Percentiles rank a stretch among this genome's conserved stretches.
phyloP scores from a whole-genome alignment of 2,329 filamentous ascomycete species.

The Rhexocercosporidium sp. region DNA sequence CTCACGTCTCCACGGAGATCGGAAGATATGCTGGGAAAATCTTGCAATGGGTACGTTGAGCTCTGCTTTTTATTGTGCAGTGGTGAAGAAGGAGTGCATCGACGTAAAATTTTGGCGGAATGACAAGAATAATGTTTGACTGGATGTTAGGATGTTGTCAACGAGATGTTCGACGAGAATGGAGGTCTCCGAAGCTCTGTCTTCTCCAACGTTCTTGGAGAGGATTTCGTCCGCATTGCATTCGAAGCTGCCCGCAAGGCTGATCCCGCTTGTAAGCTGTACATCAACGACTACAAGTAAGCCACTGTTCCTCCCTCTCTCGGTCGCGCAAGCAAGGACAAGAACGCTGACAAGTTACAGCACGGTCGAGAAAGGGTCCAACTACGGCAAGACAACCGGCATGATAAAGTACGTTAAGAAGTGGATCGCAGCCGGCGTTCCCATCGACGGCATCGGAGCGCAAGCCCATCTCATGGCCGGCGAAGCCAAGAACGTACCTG shows the following conservation, averaged over 20 bases:
- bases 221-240: conserved; percentile 72
- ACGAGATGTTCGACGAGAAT: conserved; percentile 61
- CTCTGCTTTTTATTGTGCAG: neutral
- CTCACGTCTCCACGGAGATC: conserved; percentile 63
- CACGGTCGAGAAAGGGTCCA: conserved; percentile 43
- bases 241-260: conserved; percentile 71
- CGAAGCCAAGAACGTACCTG: conserved; percentile 25
- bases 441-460: conserved; percentile 67
- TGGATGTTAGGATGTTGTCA: conserved; percentile 59
- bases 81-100: neutral
- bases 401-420: conserved; percentile 65
- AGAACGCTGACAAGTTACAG: neutral
- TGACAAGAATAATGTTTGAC: neutral
- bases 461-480: conserved; percentile 33
- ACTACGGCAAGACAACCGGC: conserved; percentile 59
- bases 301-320: neutral
- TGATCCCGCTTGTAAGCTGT: conserved; percentile 71
- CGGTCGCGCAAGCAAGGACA: too few species aligned
- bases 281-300: conserved; percentile 75
- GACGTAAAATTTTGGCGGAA: conserved; percentile 4
- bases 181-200: conserved; percentile 55
- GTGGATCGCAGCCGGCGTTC: conserved; percentile 65
- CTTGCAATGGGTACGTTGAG: neutral
- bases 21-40: conserved; percentile 67
- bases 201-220: conserved; percentile 71